Evolutionary conservation across 352 stramenopile genomes (phyloP), one percentile per base, ranked within the genome.

Genomic region (Elongisporangium undulatum): DNA sequence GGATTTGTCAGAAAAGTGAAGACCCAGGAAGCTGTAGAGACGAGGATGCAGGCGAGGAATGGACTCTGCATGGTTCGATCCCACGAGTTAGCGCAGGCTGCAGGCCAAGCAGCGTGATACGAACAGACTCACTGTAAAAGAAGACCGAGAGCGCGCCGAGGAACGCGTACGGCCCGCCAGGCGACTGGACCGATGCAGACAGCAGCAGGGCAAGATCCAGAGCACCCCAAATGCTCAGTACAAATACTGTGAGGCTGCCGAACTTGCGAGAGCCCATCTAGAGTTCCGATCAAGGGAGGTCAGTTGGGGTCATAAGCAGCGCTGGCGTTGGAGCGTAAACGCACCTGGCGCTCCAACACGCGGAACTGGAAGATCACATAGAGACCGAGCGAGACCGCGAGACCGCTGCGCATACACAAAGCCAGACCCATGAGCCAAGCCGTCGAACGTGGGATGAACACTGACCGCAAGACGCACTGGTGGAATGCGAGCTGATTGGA

Each of bases 361-460:
- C 86, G 82, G 67, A 89, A 94, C 72, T 93, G 82, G 73, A 92
- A 95, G 59, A 95, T 75, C 51, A 87, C 68, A 57, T 95, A 95
- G 49, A 95, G 72, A 7, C 86, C 86, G 53, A 95, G 75, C 1
- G 84, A 87, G 39, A 85, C 84, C 0, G 82, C 82, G 21, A 95
- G 63, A 8, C 86, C 86, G 74, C 86, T 94, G 34, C 12, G 49
- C 19, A 13, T 29, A 61, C 17, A 53, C 12, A 34, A 16, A 51
- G 24, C 56, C 50, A 22, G 17, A 41, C 34, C 15, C 19, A 58
- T 21, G 54, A 61, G 69, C 41, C 61, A 54, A 64, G 55, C 50
- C 56, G 8, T 0, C 16, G 15, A 8, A 52, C 48, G 56, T 48
- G 23, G 38, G 23, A 45, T 34, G 19, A 51, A n/a, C 41, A 57